These are phyloP conservation scores for Penicillium sp. DNA, from an alignment of 2,329 filamentous ascomycete genomes.

Conservation along the genomic window DNA sequence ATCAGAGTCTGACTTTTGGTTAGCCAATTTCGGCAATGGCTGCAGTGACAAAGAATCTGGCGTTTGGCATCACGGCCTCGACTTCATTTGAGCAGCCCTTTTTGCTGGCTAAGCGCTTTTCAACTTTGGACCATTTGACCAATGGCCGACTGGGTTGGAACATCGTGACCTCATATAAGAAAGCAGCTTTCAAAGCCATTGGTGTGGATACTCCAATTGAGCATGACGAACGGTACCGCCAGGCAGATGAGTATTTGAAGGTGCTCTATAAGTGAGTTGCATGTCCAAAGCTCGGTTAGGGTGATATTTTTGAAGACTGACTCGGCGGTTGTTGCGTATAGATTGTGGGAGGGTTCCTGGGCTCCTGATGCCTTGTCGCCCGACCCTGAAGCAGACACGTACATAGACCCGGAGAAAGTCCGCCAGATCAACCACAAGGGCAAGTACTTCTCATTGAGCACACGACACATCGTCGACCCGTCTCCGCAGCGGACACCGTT, in stretches of 20 bases:
- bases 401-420: constrained; percentile 60
- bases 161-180: constrained; percentile 65
- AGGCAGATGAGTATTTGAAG: constrained; percentile 62
- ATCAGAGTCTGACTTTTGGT: not conserved
- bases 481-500: constrained; percentile 59
- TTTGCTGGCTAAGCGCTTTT: constrained; percentile 62
- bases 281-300: not conserved
- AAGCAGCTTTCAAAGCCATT: constrained; percentile 63
- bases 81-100: constrained; percentile 65
- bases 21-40: constrained; percentile 66
- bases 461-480: constrained; percentile 53
- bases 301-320: not conserved
- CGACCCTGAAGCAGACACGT: constrained; percentile 56
- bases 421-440: constrained; percentile 62
- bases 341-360: constrained; percentile 58
- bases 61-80: constrained; percentile 63
- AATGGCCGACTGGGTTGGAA: constrained; percentile 65
- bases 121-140: constrained; percentile 63
- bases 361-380: constrained; percentile 57
- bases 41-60: constrained; percentile 63
- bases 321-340: constrained; percentile 19
- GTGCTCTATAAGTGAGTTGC: constrained; percentile 60
- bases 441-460: constrained; percentile 53
- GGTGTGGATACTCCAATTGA: constrained; percentile 58
- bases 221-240: constrained; percentile 61